Base-by-base conservation (phyloP, 805 yeast genomes). In the Pichia cephalocereana region DNA sequence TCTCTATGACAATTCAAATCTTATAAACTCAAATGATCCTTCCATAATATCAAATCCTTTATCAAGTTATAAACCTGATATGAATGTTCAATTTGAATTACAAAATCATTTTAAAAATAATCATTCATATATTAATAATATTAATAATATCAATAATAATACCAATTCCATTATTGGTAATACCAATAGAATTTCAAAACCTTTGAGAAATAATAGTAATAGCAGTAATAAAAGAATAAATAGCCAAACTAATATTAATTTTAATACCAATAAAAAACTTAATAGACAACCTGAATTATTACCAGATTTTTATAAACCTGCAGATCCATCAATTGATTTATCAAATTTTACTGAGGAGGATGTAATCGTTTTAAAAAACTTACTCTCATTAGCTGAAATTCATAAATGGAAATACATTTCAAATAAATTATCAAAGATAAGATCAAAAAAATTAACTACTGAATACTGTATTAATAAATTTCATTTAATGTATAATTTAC, bases 341-440 rank as follows among this genome's bases (percentile, higher is more conserved):
- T 43, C 56, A 0, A 52, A 50, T 14, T 65, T 64, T 42, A 60
- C 67, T 1, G 61, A 61, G 30, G 66, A 64, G 37, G 69, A 65
- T 42, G 48, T 63, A 7, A 49, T 55, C 4, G 53, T 63, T 6
- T 31, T 65, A 26, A 58, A 58, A 39, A 57, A 54, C 38, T 43
- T 65, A 15, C 49, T 65, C 28, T 64, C 68, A 2, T 37, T 53
- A 19, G 66, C 68, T 4, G 69, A 65, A 51, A 49, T 53, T 14
- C 68, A 63, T 45, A 65, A 65, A 43, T 65, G 69, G 69, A 65
- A 64, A 43, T 57, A 53, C 40, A 47, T 63, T 12, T 60, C 67
- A 6, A 62, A 59, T 45, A 62, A 54, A 46, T 44, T 64, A 9
- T 63, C 68, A 3, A 64, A 62, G 43, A 37, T 45, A 38, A 52